Evolutionary conservation across 2,329 filamentous ascomycete species (phyloP).

Genomic region (Ophiostoma piceae): DNA sequence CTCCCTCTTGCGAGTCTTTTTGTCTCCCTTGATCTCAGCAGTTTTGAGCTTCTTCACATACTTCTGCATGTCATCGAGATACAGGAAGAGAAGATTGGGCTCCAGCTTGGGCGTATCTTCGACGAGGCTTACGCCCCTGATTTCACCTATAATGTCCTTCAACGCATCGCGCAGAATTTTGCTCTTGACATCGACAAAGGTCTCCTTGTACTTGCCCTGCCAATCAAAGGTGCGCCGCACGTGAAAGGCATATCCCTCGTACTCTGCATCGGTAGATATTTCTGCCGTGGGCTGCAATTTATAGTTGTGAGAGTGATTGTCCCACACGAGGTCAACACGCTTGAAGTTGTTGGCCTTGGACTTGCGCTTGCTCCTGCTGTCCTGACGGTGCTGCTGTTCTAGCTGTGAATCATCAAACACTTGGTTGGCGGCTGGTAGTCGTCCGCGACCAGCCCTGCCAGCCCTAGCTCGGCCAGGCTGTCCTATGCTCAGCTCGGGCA

Average conservation of each 20-base stretch:
- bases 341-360: slow-evolving; percentile 40
- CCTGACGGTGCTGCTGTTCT: background rate
- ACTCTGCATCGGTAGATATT: slow-evolving; percentile 46
- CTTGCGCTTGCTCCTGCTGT: slow-evolving; percentile 21
- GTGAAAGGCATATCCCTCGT: slow-evolving; percentile 76
- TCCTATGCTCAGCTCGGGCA: background rate
- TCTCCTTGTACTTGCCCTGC: slow-evolving; percentile 71
- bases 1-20: slow-evolving; percentile 57
- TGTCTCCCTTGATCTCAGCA: slow-evolving; percentile 44
- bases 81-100: slow-evolving; percentile 67
- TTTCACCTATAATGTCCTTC: slow-evolving; percentile 65
- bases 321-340: slow-evolving; percentile 52
- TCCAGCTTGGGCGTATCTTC: slow-evolving; percentile 71
- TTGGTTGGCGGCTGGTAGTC: background rate
- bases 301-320: slow-evolving; percentile 45
- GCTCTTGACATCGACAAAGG: slow-evolving; percentile 79
- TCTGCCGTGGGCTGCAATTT: slow-evolving; percentile 53
- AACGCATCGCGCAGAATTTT: slow-evolving; percentile 68
- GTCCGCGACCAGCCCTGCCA: background rate
- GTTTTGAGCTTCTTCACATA: slow-evolving; percentile 61
- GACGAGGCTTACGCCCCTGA: slow-evolving; percentile 73
- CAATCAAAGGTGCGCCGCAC: slow-evolving; percentile 77
- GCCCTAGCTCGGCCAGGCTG: background rate
- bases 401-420: background rate
- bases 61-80: slow-evolving; percentile 69